Evolutionary conservation across 352 stramenopile species (phyloP).

Genomic region (Pythium vanterpoolii): DNA sequence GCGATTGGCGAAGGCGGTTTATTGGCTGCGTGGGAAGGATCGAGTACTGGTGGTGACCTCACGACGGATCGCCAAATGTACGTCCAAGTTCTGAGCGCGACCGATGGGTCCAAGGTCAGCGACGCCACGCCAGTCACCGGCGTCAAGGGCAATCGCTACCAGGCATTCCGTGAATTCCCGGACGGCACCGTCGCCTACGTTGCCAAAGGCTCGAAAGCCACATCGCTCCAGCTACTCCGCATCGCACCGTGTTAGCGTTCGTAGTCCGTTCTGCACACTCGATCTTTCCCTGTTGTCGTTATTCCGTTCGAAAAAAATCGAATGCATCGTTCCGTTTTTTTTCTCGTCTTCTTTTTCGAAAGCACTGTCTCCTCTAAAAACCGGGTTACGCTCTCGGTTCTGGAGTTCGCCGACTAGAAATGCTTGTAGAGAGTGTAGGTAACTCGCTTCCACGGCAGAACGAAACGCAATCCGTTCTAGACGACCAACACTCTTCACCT

Average conservation of each 20-base stretch:
- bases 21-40: constrained; percentile 50
- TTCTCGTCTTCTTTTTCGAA: background rate
- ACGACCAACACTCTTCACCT: constrained; percentile 9
- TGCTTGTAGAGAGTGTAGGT: too few species aligned
- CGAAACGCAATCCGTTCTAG: background rate
- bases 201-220: constrained; percentile 39
- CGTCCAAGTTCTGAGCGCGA: constrained; percentile 46
- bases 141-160: constrained; percentile 59
- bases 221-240: constrained; percentile 46
- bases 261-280: background rate
- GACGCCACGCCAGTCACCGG: constrained; percentile 39
- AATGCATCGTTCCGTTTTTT: background rate
- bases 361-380: background rate
- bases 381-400: background rate
- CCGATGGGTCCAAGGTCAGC: constrained; percentile 39
- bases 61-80: constrained; percentile 37
- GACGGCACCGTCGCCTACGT: constrained; percentile 54
- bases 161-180: constrained; percentile 48
- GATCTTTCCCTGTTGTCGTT: background rate
- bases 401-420: too few species aligned
- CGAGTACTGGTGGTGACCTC: constrained; percentile 36
- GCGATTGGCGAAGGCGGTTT: constrained; percentile 37
- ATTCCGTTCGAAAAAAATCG: background rate
- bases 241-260: constrained; percentile 37
- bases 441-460: background rate